Conservation (phyloP, 768 basidiomycete species). For the Suillus subalutaceus region DNA sequence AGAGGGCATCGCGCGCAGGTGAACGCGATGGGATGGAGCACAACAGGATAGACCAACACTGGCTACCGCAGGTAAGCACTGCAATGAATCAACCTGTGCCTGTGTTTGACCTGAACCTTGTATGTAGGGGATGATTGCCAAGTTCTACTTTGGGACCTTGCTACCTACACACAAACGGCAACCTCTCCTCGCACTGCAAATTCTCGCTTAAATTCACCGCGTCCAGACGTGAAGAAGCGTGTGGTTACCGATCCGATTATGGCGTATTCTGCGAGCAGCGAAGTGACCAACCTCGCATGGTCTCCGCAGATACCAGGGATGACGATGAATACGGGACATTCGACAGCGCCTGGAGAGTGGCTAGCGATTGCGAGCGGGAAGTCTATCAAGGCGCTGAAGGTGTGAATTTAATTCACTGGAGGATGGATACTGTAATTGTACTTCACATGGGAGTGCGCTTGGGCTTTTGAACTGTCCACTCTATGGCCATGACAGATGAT, state of each 20-base stretch:
- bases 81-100: not conserved
- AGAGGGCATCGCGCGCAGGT: slow-evolving; percentile 80
- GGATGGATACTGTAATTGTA: not conserved
- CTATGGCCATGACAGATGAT: not conserved
- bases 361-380: slow-evolving; percentile 83
- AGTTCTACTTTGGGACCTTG: slow-evolving; percentile 91
- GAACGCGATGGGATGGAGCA: slow-evolving; percentile 91
- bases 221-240: slow-evolving; percentile 79
- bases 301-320: slow-evolving; percentile 81
- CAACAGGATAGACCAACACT: slow-evolving; percentile 81
- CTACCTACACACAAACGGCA: slow-evolving; percentile 59
- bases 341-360: slow-evolving; percentile 83
- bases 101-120: slow-evolving; percentile 11
- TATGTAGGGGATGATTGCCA: slow-evolving; percentile 90
- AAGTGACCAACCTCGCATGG: slow-evolving; percentile 88
- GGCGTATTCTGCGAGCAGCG: slow-evolving; percentile 77
- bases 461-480: not conserved
- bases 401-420: slow-evolving; percentile 41
- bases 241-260: slow-evolving; percentile 77
- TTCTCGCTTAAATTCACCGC: slow-evolving; percentile 76
- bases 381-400: slow-evolving; percentile 79
- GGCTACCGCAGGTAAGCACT: slow-evolving; percentile 77
- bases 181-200: slow-evolving; percentile 71
- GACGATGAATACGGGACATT: slow-evolving; percentile 73
- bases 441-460: not conserved